Evolutionary conservation across 768 basidiomycete genomes (phyloP).

Genomic region (Leccinum variicolor): DNA sequence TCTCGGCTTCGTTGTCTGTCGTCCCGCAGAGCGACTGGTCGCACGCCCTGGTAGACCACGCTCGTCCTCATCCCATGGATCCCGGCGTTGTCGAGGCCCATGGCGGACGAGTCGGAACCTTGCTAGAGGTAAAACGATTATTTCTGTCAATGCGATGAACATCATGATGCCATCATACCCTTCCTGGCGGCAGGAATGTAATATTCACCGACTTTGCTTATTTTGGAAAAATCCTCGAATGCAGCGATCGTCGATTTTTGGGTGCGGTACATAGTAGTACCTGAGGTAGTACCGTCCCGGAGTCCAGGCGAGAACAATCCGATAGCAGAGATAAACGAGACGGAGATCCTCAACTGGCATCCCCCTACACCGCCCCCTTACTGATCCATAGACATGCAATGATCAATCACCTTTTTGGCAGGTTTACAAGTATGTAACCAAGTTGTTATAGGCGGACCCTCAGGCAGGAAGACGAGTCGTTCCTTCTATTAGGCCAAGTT

Average conservation of each 20-base stretch:
- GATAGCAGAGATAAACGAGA: too few species aligned
- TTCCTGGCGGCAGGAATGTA: not conserved
- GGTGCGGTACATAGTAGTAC: not conserved
- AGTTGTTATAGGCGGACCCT: too few species aligned
- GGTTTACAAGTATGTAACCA: too few species aligned
- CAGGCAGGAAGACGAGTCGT: too few species aligned
- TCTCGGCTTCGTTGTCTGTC: constrained; percentile 70
- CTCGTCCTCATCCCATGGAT: constrained; percentile 87
- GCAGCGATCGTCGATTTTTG: not conserved
- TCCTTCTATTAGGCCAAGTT: too few species aligned
- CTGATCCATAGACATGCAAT: too few species aligned
- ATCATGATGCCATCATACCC: not conserved
- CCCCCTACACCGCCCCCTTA: too few species aligned
- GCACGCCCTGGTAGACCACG: constrained; percentile 59
- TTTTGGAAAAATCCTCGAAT: not conserved
- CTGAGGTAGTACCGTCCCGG: too few species aligned
- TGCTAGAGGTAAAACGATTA: too few species aligned
- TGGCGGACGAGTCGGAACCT: constrained; percentile 28
- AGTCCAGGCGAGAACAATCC: too few species aligned
- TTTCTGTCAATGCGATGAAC: not conserved
- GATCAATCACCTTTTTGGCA: too few species aligned
- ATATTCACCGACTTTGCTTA: not conserved
- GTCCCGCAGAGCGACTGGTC: constrained; percentile 73
- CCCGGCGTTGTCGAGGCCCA: constrained; percentile 37
- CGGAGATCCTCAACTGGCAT: too few species aligned